Evolutionary conservation across 306 rosid species (phyloP).

Genomic region (Hylodesmum podocarpum): DNA sequence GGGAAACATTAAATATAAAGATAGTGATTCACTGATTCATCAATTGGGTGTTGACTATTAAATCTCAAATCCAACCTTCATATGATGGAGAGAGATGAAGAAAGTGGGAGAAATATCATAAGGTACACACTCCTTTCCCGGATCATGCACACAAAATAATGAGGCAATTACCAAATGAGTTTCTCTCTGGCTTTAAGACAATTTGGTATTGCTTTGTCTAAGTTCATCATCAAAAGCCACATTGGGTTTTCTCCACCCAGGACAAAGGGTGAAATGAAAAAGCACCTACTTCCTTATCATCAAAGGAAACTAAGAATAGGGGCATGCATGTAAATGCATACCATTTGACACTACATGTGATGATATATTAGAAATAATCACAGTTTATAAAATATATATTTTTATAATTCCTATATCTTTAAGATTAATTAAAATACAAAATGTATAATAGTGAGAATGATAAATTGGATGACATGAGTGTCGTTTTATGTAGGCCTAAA

Average conservation of each 20-base stretch:
- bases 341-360: not conserved
- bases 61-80: constrained; percentile 17
- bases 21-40: constrained; percentile 28
- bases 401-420: no score
- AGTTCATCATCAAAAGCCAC: constrained; percentile 29
- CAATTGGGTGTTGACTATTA: not conserved
- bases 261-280: not conserved
- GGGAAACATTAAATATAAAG: constrained; percentile 17
- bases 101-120: not conserved
- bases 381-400: no score
- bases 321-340: constrained; percentile 16
- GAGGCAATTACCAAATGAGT: not conserved
- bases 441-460: not conserved
- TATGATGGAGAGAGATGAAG: not conserved
- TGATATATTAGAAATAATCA: no score
- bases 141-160: constrained; percentile 15
- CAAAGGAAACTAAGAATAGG: constrained; percentile 14
- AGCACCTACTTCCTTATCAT: not conserved
- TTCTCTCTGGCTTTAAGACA: not conserved
- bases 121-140: constrained; percentile 1
- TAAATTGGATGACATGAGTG: not conserved
- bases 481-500: not conserved
- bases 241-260: constrained; percentile 1
- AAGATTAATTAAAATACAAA: no score
- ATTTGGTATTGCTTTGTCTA: constrained; percentile 26